Evolutionary conservation across 2,329 filamentous ascomycete species (phyloP), one percentile per base, ranked within the genome.

Genomic region (Didymella sp.): DNA sequence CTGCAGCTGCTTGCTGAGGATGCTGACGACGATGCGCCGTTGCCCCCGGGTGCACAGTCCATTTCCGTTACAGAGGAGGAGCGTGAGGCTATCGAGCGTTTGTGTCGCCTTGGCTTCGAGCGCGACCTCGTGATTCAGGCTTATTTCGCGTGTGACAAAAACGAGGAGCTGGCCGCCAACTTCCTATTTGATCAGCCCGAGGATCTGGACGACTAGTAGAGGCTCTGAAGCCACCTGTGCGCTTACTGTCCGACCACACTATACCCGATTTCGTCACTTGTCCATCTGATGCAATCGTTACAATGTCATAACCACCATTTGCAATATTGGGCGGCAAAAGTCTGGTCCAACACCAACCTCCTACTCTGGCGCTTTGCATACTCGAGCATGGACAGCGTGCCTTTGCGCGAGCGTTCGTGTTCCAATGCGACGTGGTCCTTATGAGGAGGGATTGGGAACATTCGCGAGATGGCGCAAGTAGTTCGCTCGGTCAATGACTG

Each of bases 91-190:
- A 99, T 99, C 69, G 95, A 99, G 81, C 86, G 95, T 76, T 83
- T 99, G 73, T 96, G 92, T 80, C 89, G 90, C 62, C 87, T 99
- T 41, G 95, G 95, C 31, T 99, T 99, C 76, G 88, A 94, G 69
- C 88, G 93, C 58, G 92, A 98, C 68, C 87, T 92, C 68, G 95
- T 95, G 48, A 96, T 98, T 66, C 94, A 99, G 80, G 95, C 95
- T 24, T 99, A 98, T 80, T 99, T 99, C 75, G 95, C 95, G 30
- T 99, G 95, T 78, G 95, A 99, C 79, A 99, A 98, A 85, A 98
- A 99, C 77, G 95, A 99, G 80, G 95, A 99, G 79, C 84, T 99
- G 48, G 95, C 95, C 0, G 95, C 95, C 63, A 99, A 99, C 80
- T 98, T 97, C 78, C 83, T 99, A 58, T 99, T 99, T 74, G 95